These are phyloP conservation scores for Cystobasidium ongulense DNA, from an alignment of 768 basidiomycete species.

Conservation along the genomic window DNA sequence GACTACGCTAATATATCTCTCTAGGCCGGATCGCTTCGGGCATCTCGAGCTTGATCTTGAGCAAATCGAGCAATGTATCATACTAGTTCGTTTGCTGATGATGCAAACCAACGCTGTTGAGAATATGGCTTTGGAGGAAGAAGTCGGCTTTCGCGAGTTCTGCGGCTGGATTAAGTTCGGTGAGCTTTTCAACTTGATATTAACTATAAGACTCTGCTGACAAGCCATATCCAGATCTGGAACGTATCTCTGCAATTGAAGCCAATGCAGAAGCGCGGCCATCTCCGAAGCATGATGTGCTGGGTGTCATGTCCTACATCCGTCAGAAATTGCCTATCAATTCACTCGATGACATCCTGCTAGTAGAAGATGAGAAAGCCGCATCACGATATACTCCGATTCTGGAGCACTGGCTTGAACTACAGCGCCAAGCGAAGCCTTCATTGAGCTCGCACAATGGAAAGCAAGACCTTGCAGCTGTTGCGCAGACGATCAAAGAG, in stretches of 20 bases:
- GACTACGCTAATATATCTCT: not conserved
- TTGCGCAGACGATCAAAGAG: not conserved
- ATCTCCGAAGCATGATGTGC: constrained; percentile 24
- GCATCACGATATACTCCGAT: not conserved
- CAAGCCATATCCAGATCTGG: constrained; percentile 33
- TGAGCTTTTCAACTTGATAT: constrained; percentile 24
- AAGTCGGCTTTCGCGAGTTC: constrained; percentile 39
- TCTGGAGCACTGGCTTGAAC: not conserved
- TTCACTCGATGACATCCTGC: not conserved
- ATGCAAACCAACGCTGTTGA: constrained; percentile 20
- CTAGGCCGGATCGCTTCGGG: constrained; percentile 32
- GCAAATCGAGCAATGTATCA: constrained; percentile 9
- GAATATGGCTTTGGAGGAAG: constrained; percentile 37
- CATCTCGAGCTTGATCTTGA: constrained; percentile 4
- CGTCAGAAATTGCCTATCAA: not conserved
- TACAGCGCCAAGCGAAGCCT: not conserved
- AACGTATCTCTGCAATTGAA: constrained; percentile 35
- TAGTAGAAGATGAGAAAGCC: not conserved
- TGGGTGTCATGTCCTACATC: constrained; percentile 12
- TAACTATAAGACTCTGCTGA: not conserved
- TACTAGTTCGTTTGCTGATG: constrained; percentile 29
- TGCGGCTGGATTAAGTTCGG: constrained; percentile 40
- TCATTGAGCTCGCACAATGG: not conserved
- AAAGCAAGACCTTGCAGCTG: not conserved
- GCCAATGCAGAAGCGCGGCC: constrained; percentile 2